A percentile compares a stretch with the other conserved stretches of the same genome.
Conservation (phyloP, 148 eudicot genomes). For the Cornus controversa region DNA sequence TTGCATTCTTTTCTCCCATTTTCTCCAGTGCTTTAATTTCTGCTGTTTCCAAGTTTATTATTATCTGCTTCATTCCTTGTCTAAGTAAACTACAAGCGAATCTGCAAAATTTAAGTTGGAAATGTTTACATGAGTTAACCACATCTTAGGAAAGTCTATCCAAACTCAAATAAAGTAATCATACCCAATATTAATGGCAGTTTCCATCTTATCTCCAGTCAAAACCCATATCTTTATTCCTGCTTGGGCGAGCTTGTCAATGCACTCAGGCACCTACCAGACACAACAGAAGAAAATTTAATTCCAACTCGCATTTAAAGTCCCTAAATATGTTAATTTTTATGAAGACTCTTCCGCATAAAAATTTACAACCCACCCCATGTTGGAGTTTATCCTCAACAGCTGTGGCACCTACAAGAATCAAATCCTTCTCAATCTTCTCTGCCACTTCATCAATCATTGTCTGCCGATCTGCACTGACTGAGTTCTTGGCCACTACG, state of each 20-base stretch:
- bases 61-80: slow-evolving; percentile 87
- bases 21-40: slow-evolving; percentile 70
- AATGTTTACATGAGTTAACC: neutral
- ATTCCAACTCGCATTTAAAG: neutral
- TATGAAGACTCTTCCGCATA: neutral
- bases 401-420: slow-evolving; percentile 95
- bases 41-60: slow-evolving; percentile 53
- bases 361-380: slow-evolving; percentile 49
- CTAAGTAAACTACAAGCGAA: slow-evolving; percentile 91
- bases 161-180: neutral
- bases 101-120: slow-evolving; percentile 49
- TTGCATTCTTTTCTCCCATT: slow-evolving; percentile 54
- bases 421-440: slow-evolving; percentile 69
- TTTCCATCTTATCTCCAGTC: slow-evolving; percentile 98
- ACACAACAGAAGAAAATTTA: slow-evolving; percentile 3
- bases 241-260: slow-evolving; percentile 90
- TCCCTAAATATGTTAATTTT: neutral
- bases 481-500: slow-evolving; percentile 60
- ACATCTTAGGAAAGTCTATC: neutral
- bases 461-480: slow-evolving; percentile 68
- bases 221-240: slow-evolving; percentile 96
- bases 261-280: slow-evolving; percentile 84
- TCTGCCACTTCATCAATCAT: slow-evolving; percentile 63
- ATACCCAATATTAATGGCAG: slow-evolving; percentile 96
- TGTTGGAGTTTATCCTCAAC: slow-evolving; percentile 93